Evolutionary conservation across 768 basidiomycete species (phyloP).

Genomic region (Panaeolus papilionaceus): DNA sequence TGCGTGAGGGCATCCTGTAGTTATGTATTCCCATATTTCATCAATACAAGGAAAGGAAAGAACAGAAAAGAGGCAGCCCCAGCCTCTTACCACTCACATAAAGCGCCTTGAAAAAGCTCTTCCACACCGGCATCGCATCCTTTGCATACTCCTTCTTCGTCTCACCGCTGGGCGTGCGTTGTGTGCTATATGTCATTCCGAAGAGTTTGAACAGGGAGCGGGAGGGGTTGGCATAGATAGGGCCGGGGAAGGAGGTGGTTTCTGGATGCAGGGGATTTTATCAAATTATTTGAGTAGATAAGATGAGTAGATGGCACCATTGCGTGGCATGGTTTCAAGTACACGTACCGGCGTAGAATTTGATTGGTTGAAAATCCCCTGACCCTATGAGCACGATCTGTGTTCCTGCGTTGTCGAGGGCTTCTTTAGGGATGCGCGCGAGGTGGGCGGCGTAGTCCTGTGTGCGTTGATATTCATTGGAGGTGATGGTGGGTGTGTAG

Average conservation of each 20-base stretch:
- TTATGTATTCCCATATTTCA: too few relatives aligned
- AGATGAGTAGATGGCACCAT: too few relatives aligned
- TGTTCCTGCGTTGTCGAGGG: conserved; percentile 44
- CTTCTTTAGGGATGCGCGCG: conserved; percentile 44
- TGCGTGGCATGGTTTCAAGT: too few relatives aligned
- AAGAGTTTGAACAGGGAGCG: conserved; percentile 63
- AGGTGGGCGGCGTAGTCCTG: conserved; percentile 59
- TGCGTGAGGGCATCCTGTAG: too few relatives aligned
- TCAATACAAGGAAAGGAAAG: too few relatives aligned
- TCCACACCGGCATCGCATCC: conserved; percentile 21
- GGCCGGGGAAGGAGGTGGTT: conserved; percentile 48
- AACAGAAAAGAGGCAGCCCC: too few relatives aligned
- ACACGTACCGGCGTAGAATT: conserved; percentile 39
- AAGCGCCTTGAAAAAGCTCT: too few relatives aligned
- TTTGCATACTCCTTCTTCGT: conserved; percentile 52
- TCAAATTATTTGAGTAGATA: too few relatives aligned
- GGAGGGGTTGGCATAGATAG: conserved; percentile 71
- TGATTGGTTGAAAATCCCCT: conserved; percentile 59
- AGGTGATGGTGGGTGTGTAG: too few relatives aligned
- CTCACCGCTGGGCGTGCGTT: conserved; percentile 50
- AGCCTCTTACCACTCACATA: too few relatives aligned
- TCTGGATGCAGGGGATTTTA: conserved; percentile 35
- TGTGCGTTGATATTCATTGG: too few relatives aligned
- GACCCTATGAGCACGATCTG: conserved; percentile 63
- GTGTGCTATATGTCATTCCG: conserved; percentile 62